Conservation (phyloP, 2,329 filamentous ascomycete genomes). For the Diaporthe vexans region DNA sequence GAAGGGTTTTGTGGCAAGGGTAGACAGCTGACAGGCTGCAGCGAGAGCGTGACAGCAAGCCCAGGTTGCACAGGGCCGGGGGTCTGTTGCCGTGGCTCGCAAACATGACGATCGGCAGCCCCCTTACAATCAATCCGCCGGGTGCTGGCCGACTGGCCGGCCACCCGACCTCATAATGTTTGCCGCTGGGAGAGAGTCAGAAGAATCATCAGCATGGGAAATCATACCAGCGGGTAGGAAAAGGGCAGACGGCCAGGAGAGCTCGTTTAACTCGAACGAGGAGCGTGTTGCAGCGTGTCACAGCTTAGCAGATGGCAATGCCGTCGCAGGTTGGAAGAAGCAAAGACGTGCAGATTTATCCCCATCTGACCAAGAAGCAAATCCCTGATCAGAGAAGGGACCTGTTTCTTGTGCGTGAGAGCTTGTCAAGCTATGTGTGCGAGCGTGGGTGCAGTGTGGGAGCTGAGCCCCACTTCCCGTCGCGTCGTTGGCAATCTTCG, state of each 20-base stretch:
- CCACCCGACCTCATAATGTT: neutral
- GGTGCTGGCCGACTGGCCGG: neutral
- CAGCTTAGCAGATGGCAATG: neutral
- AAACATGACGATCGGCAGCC: conserved; percentile 24
- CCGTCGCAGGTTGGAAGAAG: neutral
- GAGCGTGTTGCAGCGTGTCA: neutral
- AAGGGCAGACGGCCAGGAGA: neutral
- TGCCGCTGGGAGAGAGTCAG: neutral
- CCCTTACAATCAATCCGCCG: conserved; percentile 1
- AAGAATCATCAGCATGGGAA: neutral
- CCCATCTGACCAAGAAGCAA: neutral
- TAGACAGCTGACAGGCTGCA: neutral
- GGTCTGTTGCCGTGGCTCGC: conserved; percentile 1
- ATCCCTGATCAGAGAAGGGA: neutral
- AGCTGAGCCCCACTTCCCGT: conserved; percentile 11
- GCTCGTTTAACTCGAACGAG: neutral
- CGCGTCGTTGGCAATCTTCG: conserved; percentile 8
- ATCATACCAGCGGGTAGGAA: neutral
- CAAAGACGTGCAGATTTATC: neutral
- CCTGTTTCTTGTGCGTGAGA: neutral
- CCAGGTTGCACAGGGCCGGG: neutral
- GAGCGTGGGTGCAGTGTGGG: neutral
- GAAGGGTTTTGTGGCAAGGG: conserved; percentile 10
- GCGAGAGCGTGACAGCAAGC: neutral
- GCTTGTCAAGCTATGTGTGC: neutral